Evolutionary conservation across 1,284 basidiomycete genomes (phyloP).

Genomic region (Somion occarium): DNA sequence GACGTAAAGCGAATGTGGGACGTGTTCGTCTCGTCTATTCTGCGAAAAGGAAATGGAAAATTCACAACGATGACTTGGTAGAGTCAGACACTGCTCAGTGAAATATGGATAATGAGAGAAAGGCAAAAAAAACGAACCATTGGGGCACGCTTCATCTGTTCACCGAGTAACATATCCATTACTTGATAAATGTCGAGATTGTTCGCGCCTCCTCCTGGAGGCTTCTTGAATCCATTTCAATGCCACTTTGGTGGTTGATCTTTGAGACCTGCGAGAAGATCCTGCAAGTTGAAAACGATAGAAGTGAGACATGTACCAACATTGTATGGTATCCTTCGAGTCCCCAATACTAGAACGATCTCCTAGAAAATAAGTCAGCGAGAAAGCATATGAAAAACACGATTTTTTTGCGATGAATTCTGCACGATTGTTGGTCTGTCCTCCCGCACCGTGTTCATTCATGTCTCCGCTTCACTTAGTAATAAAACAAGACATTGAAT

Average conservation of each 20-base stretch:
- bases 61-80: conserved; percentile 75
- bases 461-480: conserved; percentile 31
- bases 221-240: too few species aligned
- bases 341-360: conserved; percentile 72
- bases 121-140: too few species aligned
- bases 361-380: conserved; percentile 42
- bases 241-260: conserved; percentile 55
- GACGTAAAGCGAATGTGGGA: conserved; percentile 96
- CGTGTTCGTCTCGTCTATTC: conserved; percentile 92
- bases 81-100: too few species aligned
- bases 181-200: too few species aligned
- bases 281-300: background rate
- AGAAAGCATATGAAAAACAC: background rate
- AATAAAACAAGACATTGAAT: background rate
- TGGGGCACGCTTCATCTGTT: too few species aligned
- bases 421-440: conserved; percentile 85
- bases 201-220: too few species aligned
- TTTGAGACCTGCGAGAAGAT: conserved; percentile 45
- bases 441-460: conserved; percentile 78
- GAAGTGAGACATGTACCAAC: conserved; percentile 31
- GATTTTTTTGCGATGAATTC: conserved; percentile 73
- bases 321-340: conserved; percentile 71
- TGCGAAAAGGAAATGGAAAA: conserved; percentile 97
- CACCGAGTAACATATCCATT: too few species aligned
- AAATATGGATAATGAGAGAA: too few species aligned